A percentile compares a stretch with the other conserved stretches of the same genome.
Conservation (phyloP, 1,139 yeast species). For the Scheffersomyces quercinus region DNA sequence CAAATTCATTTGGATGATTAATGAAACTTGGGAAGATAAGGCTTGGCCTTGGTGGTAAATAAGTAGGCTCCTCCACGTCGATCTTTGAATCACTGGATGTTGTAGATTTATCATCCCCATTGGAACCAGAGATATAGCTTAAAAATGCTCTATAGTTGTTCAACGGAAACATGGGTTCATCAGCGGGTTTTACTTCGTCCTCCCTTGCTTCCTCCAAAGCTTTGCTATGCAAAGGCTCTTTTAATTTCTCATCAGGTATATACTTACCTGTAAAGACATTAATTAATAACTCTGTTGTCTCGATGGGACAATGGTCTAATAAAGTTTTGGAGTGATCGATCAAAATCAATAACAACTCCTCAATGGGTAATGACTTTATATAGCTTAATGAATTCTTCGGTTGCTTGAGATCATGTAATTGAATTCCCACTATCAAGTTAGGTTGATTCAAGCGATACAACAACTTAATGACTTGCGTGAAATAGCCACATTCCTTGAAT, state of each 20-base stretch:
- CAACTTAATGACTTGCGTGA: conserved; percentile 65
- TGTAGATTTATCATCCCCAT: conserved; percentile 11
- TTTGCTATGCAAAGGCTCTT: background rate
- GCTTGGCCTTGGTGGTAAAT: conserved; percentile 89
- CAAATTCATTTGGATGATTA: conserved; percentile 83
- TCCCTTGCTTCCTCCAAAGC: conserved; percentile 5
- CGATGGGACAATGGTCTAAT: conserved; percentile 70
- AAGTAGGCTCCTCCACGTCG: conserved; percentile 53
- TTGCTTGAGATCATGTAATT: conserved; percentile 65
- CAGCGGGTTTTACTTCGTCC: conserved; percentile 3
- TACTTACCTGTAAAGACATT: conserved; percentile 88
- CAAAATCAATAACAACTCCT: conserved; percentile 74
- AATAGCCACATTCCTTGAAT: conserved; percentile 77
- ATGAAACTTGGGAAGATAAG: conserved; percentile 84
- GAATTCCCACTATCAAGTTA: conserved; percentile 73
- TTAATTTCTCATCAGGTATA: conserved; percentile 35
- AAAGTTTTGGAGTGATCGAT: conserved; percentile 65
- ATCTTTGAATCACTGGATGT: background rate
- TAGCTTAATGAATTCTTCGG: conserved; percentile 65
- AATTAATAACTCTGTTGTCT: conserved; percentile 78
- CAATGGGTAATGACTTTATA: conserved; percentile 69
- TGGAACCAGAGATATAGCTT: conserved; percentile 52
- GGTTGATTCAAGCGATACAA: conserved; percentile 76
- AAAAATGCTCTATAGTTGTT: conserved; percentile 76
- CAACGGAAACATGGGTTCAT: conserved; percentile 24